Conservation (phyloP, 306 rosid genomes). For the Trifolium repens region DNA sequence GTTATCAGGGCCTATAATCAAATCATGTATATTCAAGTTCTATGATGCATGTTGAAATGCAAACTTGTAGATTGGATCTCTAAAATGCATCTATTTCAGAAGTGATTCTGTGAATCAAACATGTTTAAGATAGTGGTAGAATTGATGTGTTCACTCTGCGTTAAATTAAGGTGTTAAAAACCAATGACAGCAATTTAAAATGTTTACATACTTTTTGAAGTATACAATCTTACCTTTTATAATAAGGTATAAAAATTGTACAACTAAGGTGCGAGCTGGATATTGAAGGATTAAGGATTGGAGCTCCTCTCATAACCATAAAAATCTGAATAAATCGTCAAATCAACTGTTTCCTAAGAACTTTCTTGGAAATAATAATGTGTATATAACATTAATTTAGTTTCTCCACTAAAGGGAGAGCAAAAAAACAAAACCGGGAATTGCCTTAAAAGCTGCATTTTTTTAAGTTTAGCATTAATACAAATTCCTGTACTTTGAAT, state of each 20-base stretch:
- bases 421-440: neutral
- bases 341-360: neutral
- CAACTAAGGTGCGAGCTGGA: neutral
- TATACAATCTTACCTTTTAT: neutral
- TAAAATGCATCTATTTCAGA: neutral
- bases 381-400: neutral
- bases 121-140: neutral
- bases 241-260: neutral
- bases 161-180: neutral
- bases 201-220: neutral
- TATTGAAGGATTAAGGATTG: neutral
- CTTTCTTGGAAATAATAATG: neutral
- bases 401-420: neutral
- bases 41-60: neutral
- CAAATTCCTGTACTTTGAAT: constrained; percentile 21
- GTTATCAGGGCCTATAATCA: neutral
- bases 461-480: neutral
- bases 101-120: neutral
- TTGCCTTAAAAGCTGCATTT: neutral
- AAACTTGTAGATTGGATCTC: neutral
- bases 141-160: neutral
- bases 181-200: neutral
- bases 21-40: neutral
- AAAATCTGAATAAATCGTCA: neutral
- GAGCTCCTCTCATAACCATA: neutral